Base-by-base conservation (phyloP, 805 yeast species). In the Barnettozyma siamensis region DNA sequence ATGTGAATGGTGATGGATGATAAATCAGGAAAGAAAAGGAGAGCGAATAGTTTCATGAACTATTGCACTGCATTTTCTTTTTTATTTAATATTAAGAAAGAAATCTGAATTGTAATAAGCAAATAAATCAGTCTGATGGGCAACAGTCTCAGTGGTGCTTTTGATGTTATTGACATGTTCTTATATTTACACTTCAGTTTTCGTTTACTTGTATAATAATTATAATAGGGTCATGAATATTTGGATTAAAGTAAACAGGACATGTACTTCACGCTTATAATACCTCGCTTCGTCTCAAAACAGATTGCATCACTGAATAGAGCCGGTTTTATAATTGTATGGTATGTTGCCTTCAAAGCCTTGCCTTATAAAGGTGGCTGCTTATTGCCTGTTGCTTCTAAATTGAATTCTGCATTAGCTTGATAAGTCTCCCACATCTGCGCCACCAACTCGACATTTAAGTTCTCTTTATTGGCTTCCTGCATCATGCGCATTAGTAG, bases 401-500 rank as follows among this genome's bases (percentile, higher is more conserved):
- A 57, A 50, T 84, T 83, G 61, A 79, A 84, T 50, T 79, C 78
- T 3, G 83, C 79, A 51, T 81, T 83, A 31, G 80, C 73, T 44
- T 76, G 73, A 55, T 86, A 87, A 50, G 78, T 82, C 41, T 79
- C 84, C 86, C 93, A 84, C 75, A 87, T 76, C 51, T 79, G 84
- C 3, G 88, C 73, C 31, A 84, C 74, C 27, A 83, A 65, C 47
- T 84, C 93, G 5, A 81, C 70, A 38, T 84, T 80, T 57, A 80
- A 73, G 53, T 84, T 84, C 39, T 76, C 76, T 42, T 73, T 67
- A 57, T 82, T 85, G 11, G 83, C 75, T 38, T 78, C 69, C 60
- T 63, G 11, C 16, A 8, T 9, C 16, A 8, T 4, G 12, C 3
- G 11, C 12, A 6, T 2, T 16, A 37, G 40, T 37, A 43, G 42